Percentiles rank a stretch among this genome's conserved stretches.
Evolutionary conservation across 306 rosid genomes (phyloP).

Genomic region (Quillaja saponaria): DNA sequence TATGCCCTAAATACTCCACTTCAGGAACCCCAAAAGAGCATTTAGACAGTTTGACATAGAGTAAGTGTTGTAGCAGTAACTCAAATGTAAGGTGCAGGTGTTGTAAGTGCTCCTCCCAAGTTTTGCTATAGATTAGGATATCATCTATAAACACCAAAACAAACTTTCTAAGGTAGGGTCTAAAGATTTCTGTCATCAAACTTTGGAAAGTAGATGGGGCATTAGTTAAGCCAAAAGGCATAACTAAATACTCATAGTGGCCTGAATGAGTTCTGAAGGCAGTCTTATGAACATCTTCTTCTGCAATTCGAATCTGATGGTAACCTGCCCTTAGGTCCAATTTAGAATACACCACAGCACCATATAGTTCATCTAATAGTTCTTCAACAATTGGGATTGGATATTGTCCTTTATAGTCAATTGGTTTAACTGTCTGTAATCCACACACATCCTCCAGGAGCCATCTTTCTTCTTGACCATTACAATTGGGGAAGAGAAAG

Average conservation of each 20-base stretch:
- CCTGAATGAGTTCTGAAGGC: background rate
- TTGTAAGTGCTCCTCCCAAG: fast-evolving
- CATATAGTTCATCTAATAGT: background rate
- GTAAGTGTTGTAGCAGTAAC: fast-evolving
- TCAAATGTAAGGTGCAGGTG: background rate
- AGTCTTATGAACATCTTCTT: background rate
- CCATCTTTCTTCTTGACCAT: background rate
- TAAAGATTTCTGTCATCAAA: background rate
- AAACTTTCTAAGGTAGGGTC: background rate
- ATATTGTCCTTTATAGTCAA: background rate
- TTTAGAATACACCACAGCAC: background rate
- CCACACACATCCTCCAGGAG: background rate
- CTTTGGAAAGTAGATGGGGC: background rate
- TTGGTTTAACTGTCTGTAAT: background rate
- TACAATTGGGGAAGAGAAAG: background rate
- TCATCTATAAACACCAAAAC: background rate
- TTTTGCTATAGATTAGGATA: background rate
- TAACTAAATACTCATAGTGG: background rate
- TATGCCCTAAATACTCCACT: background rate
- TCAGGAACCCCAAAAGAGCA: background rate
- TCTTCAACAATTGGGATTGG: background rate
- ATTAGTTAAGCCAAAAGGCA: background rate
- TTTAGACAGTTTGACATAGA: background rate
- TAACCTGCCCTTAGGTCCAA: background rate
- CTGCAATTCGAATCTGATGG: background rate